Base-by-base conservation (phyloP, 108 stramenopile genomes). In the Fragilariopsis cylindrus region DNA sequence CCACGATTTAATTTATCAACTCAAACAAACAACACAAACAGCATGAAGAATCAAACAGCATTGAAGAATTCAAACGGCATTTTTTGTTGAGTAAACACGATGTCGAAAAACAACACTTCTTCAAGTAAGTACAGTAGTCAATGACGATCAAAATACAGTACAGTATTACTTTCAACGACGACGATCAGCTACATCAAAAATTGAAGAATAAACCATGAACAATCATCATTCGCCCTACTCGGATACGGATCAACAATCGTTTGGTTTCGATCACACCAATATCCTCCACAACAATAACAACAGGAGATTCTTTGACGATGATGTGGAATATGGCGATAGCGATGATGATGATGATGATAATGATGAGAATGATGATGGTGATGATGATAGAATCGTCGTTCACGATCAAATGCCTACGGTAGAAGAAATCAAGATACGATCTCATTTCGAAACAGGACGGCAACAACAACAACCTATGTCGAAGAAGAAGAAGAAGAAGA, bases 321-420 rank as follows among this genome's bases (percentile, higher is more conserved):
- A 2, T 54, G n/a, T 54, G 53, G 53, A 54, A 54, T 13, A 54
- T 69, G 67, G 48, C n/a, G 66, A 67, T 7, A 39, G 30, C 7
- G 67, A 50, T 45, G 1, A 66, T 0, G 1, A 49, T 45, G 3
- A 16, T 16, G 44, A 47, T 16, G 21, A 48, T 21, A 6, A 5
- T 13, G 0, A 47, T 11, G 0, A 45, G 1, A 44, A 63, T 45
- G 3, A 63, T 47, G 52, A 48, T 4, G 52, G 42, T 16, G 0
- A 6, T 4, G 43, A 63, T 43, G 19, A 40, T 7, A 40, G 21
- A 1, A 30, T 30, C 9, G 7, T 9, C 7, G 41, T 67, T 47
- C 75, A 76, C 43, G 75, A 76, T 60, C 75, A 76, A 41, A 39
- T 76, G 57, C 75, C 75, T 48, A 62, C 75, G 42, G 75, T 76